Evolutionary conservation across 2,329 filamentous ascomycete genomes (phyloP).

Genomic region (Claviceps humidiphila): DNA sequence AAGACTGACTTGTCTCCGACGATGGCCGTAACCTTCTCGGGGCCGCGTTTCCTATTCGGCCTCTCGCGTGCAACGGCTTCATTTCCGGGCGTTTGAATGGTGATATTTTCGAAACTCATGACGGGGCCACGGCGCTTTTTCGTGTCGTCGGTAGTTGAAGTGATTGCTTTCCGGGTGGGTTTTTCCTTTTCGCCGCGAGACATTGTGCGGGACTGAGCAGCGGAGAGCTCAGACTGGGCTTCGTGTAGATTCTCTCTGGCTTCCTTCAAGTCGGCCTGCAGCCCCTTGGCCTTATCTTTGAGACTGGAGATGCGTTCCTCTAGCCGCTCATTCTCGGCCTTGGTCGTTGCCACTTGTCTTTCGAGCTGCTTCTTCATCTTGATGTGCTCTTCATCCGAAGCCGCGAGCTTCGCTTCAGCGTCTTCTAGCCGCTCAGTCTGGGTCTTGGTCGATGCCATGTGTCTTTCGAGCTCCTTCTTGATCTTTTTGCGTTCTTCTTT

Average conservation of each 20-base stretch:
- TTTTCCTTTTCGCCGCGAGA: conserved; percentile 9
- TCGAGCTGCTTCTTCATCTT: conserved; percentile 50
- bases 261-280: conserved; percentile 62
- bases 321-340: conserved; percentile 54
- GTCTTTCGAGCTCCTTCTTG: conserved; percentile 35
- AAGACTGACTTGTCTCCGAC: conserved; percentile 82
- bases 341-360: conserved; percentile 53
- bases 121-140: conserved; percentile 35
- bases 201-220: conserved; percentile 4
- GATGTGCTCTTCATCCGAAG: too few relatives aligned
- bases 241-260: conserved; percentile 30
- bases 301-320: conserved; percentile 59
- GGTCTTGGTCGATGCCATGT: conserved; percentile 45
- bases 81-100: conserved; percentile 34
- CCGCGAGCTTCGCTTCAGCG: too few relatives aligned
- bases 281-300: conserved; percentile 53
- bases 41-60: conserved; percentile 40
- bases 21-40: conserved; percentile 27
- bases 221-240: conserved; percentile 9
- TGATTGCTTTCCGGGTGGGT: conserved; percentile 10
- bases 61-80: conserved; percentile 27
- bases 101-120: conserved; percentile 29
- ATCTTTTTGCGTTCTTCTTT: conserved; percentile 4
- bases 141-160: conserved; percentile 19
- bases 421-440: conserved; percentile 54